A percentile compares a stretch with the other conserved stretches of the same genome.
Evolutionary conservation across 2,329 filamentous ascomycete genomes (phyloP).

Genomic region (Xylaria hypoxylon): DNA sequence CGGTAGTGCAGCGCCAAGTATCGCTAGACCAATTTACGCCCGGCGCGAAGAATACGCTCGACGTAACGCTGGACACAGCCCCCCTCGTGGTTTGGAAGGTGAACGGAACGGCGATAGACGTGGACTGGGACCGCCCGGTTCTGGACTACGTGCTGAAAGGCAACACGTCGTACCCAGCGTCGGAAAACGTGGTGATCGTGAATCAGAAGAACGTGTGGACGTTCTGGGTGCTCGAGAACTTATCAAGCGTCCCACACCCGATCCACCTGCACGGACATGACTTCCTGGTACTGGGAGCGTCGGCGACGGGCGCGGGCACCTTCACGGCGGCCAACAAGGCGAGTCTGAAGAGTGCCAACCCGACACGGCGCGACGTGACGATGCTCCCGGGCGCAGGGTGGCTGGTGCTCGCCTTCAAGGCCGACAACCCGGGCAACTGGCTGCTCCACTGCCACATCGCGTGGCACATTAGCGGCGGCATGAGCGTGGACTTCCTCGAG

Average conservation of each 20-base stretch:
- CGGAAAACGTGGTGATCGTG: constrained; percentile 43
- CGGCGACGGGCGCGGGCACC: constrained; percentile 30
- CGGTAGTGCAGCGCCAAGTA: constrained; percentile 39
- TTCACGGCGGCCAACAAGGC: constrained; percentile 45
- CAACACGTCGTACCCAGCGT: constrained; percentile 44
- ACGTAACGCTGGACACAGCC: constrained; percentile 28
- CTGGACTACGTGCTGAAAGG: constrained; percentile 48
- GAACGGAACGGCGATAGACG: constrained; percentile 43
- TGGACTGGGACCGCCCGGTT: constrained; percentile 52
- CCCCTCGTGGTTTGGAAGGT: constrained; percentile 40
- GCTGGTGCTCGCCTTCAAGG: constrained; percentile 60
- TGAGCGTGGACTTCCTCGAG: constrained; percentile 65
- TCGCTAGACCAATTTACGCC: constrained; percentile 36
- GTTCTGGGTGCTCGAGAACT: constrained; percentile 50
- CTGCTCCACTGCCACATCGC: constrained; percentile 62
- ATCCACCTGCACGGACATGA: constrained; percentile 53
- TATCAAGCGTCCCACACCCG: constrained; percentile 43
- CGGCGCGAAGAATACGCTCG: constrained; percentile 30
- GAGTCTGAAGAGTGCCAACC: constrained; percentile 55
- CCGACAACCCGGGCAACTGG: constrained; percentile 64
- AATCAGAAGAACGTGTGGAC: constrained; percentile 43
- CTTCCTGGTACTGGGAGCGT: constrained; percentile 50
- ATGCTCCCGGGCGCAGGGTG: constrained; percentile 58
- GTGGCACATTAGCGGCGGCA: constrained; percentile 61
- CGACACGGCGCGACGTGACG: constrained; percentile 60